Evolutionary conservation across 78 protist species (phyloP).

Genomic region (Dictyostelium firmibasis): DNA sequence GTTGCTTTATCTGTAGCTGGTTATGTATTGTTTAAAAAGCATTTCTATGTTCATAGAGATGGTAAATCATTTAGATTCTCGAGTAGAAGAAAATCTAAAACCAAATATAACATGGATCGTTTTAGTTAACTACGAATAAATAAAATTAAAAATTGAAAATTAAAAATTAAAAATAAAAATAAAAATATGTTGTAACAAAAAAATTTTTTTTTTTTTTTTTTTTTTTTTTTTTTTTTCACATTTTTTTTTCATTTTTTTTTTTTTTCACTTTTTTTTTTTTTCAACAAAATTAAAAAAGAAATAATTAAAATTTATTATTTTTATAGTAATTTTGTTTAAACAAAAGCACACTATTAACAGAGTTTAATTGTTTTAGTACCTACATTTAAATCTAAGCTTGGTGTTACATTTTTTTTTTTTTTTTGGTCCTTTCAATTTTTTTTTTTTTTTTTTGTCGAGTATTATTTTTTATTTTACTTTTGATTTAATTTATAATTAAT

Average conservation of each 20-base stretch:
- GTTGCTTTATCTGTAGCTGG: background rate
- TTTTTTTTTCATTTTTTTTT: too few species aligned
- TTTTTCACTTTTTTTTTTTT: background rate
- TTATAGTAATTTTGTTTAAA: background rate
- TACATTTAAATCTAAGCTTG: background rate
- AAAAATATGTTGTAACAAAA: too few species aligned
- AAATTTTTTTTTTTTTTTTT: too few species aligned
- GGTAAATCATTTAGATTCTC: background rate
- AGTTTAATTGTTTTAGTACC: background rate
- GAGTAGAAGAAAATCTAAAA: background rate
- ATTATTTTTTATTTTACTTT: too few species aligned
- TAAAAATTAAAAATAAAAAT: too few species aligned
- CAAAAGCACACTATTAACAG: background rate
- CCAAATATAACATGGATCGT: background rate
- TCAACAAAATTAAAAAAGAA: background rate
- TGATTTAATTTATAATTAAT: too few species aligned
- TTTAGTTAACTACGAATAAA: too few species aligned
- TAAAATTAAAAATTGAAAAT: too few species aligned
- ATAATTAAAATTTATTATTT: background rate
- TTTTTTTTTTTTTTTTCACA: too few species aligned
- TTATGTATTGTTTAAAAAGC: background rate
- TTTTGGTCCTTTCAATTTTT: too few species aligned
- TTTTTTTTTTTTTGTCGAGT: too few species aligned
- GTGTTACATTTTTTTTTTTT: background rate
- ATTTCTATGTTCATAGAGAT: background rate